Evolutionary conservation across 2,329 filamentous ascomycete genomes (phyloP), one percentile per base, ranked within the genome.

Genomic region (Ambrosiella xylebori): DNA sequence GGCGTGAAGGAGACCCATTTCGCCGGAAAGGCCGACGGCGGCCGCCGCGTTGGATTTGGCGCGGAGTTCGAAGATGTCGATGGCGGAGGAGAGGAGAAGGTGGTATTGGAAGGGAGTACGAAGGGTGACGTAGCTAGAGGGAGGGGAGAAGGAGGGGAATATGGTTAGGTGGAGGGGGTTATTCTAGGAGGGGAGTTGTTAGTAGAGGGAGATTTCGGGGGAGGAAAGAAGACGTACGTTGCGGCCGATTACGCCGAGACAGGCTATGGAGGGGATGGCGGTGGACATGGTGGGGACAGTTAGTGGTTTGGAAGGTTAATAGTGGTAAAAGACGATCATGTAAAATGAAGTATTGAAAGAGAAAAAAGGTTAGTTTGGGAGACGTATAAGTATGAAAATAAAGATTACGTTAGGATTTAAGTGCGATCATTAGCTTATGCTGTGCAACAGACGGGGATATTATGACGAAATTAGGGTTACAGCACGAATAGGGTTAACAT

Each of bases 91-190:
- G 62, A 97, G 81, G 54, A 96, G 79, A 65, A 97, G 89, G 40
- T 86, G 88, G 74, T 93, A 96, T 68, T 95, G 88, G 9, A 97
- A 79, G n/a, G 81, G 77, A 15, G 84, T 85, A 65, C 84, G 82
- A 63, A 85, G 73, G 40, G 79, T 78, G 7, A 70, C 66, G 64
- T 74, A 73, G 57, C 71, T 73, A 69, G 76, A 73, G 63, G 75
- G 76, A 56, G 76, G 63, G 53, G 77, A 72, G 66, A 86, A 79
- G 52, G 84, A 85, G 56, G 88, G 86, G 71, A 96, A 95, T 68
- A 95, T 81, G 61, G 88, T 83, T 65, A 95, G 86, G 73, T 97
- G 91, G 63, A 97, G 84, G 60, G 91, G 93, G 68, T 96, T 95
- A 74, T 97, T 95, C 90, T 97, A 67, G 60, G 38, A 39, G 15